Percentiles rank a stretch among this genome's conserved stretches.
Evolutionary conservation across 768 basidiomycete genomes (phyloP).

Genomic region (Hypsizygus marmoreus): DNA sequence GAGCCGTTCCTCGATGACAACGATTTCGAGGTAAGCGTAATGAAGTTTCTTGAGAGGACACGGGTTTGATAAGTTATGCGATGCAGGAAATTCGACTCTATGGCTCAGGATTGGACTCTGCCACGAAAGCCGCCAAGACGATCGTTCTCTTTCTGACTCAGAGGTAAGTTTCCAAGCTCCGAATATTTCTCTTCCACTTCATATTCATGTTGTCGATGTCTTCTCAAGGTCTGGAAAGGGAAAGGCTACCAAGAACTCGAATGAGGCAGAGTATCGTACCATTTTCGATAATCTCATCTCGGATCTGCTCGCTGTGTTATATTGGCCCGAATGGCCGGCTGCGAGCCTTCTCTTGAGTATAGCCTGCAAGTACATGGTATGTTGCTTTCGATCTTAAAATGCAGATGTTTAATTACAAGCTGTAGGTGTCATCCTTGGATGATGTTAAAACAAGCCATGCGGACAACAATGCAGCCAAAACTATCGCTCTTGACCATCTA

Average conservation of each 20-base stretch:
- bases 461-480: conserved; percentile 86
- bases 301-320: conserved; percentile 85
- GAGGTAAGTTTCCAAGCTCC: conserved; percentile 48
- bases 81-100: conserved; percentile 72
- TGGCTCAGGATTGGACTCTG: conserved; percentile 72
- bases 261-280: conserved; percentile 90
- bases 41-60: neutral
- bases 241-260: conserved; percentile 86
- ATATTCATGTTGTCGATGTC: neutral
- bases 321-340: conserved; percentile 98
- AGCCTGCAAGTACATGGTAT: conserved; percentile 83
- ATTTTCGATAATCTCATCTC: conserved; percentile 91
- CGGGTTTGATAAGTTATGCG: neutral
- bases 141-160: conserved; percentile 80
- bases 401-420: neutral
- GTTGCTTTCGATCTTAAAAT: conserved; percentile 14
- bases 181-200: neutral
- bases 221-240: conserved; percentile 74
- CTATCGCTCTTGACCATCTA: conserved; percentile 89
- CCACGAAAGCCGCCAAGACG: conserved; percentile 81
- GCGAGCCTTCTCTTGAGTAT: conserved; percentile 81
- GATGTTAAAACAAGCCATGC: conserved; percentile 69
- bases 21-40: conserved; percentile 55
- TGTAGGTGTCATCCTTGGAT: conserved; percentile 78
- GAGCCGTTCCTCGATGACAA: conserved; percentile 67